phyloP scores from a whole-genome alignment of 306 rosid species.

The Cucurbita moschata region DNA sequence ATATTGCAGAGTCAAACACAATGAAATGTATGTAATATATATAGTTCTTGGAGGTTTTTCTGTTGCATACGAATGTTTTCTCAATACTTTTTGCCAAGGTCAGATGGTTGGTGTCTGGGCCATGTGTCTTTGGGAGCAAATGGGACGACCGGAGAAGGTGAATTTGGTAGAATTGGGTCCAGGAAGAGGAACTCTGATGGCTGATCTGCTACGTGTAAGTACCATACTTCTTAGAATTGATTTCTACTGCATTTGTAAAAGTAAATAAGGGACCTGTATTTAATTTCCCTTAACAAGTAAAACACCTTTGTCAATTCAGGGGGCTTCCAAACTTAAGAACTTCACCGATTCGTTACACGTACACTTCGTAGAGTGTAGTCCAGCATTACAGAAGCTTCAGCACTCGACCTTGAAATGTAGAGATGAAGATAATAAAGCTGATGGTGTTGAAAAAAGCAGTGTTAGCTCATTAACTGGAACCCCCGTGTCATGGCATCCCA shows the following conservation, averaged over 20 bases:
- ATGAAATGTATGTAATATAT: neutral
- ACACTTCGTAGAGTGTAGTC: constrained; percentile 90
- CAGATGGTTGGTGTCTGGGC: constrained; percentile 97
- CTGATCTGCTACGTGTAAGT: constrained; percentile 73
- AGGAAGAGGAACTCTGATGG: constrained; percentile 94
- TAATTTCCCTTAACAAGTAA: neutral
- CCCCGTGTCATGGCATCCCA: constrained; percentile 88
- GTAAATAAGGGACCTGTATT: neutral
- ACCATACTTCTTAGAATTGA: neutral
- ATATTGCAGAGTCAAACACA: neutral
- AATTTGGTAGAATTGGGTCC: constrained; percentile 86
- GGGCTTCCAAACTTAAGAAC: constrained; percentile 58
- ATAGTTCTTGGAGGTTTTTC: constrained; percentile 1
- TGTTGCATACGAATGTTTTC: constrained; percentile 2
- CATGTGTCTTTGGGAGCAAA: constrained; percentile 96
- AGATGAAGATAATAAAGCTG: constrained; percentile 31
- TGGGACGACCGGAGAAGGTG: constrained; percentile 65
- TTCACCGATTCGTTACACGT: constrained; percentile 56
- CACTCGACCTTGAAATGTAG: constrained; percentile 55
- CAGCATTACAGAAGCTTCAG: constrained; percentile 71
- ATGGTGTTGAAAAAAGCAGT: constrained; percentile 25
- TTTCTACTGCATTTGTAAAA: neutral
- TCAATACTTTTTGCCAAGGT: constrained; percentile 11
- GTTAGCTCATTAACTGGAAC: constrained; percentile 50
- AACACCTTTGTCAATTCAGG: constrained; percentile 29